Conservation (phyloP, 345 rosid species). For the Citrus unshiu region DNA sequence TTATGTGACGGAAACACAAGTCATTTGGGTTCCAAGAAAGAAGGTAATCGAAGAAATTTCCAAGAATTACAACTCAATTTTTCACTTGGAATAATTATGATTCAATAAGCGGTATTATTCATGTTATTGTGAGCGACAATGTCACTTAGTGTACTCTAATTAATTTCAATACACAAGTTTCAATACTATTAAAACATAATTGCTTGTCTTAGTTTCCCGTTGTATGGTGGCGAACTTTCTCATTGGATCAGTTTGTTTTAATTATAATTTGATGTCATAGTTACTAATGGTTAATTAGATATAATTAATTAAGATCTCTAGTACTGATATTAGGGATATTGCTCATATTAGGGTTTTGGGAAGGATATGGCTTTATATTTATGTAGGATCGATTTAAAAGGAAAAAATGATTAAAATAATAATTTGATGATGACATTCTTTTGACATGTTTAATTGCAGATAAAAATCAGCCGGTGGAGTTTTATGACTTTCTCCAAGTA, state of each 20-base stretch:
- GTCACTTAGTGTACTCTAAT: too few relatives aligned
- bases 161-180: too few relatives aligned
- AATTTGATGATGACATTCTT: neutral
- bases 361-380: neutral
- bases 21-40: neutral
- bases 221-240: too few relatives aligned
- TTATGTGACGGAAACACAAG: neutral
- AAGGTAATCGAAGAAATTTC: slow-evolving; percentile 1
- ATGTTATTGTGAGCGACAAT: too few relatives aligned
- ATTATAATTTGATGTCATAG: too few relatives aligned
- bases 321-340: neutral
- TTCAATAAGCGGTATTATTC: too few relatives aligned
- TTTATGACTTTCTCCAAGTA: slow-evolving; percentile 71
- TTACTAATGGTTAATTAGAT: too few relatives aligned
- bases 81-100: too few relatives aligned
- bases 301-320: too few relatives aligned
- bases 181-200: too few relatives aligned
- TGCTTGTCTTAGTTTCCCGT: too few relatives aligned
- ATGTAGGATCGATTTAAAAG: neutral
- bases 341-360: neutral
- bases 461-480: slow-evolving; percentile 37
- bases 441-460: slow-evolving; percentile 16
- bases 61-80: neutral
- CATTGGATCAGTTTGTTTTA: too few relatives aligned
- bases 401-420: neutral